Evolutionary conservation across 805 yeast genomes (phyloP), one percentile per base, ranked within the genome.

Genomic region (Pichia deserticola): DNA sequence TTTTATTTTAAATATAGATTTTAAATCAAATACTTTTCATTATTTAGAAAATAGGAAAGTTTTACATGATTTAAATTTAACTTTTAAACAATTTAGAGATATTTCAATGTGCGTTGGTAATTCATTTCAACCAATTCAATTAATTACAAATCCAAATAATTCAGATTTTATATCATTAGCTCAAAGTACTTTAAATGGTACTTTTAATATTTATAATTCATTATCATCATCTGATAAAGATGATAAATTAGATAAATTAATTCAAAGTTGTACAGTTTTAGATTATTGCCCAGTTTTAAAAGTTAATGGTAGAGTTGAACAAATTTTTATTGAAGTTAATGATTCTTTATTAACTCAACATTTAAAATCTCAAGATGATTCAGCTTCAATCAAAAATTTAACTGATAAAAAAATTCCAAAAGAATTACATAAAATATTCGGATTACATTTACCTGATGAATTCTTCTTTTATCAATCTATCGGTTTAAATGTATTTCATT

Each of bases 391-490:
- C 7, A 40, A 51, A 15, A 39, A 35, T 30, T 32, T 53, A n/a
- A 27, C 45, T 20, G 45, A 47, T 13, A 59, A 55, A 37, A 69
- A 69, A 48, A 68, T 84, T 43, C 97, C 98, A 4, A 78, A 79
- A 53, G 95, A 89, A 64, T 71, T 87, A 11, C 93, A 87, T 62
- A 89, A 83, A 42, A 77, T 89, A 43, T 75, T 93, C 44, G 89
- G 95, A 9, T 88, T 86, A 64, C 78, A 90, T 61, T 71, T 93
- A 46, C 95, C 97, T 2, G 86, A 88, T 48, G 98, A 90, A 66
- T 74, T 85, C 40, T 84, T 79, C 60, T 89, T 84, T 62, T 93
- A 89, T 65, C 80, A 80, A 61, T 84, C 95, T 1, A 65, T 85
- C 51, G 98, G 97, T 1, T 62, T 90, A 28, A 69, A 85, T 11